Evolutionary conservation across 768 basidiomycete species (phyloP), one percentile per base, ranked within the genome.

Genomic region (Amanita pseudoporphyria): DNA sequence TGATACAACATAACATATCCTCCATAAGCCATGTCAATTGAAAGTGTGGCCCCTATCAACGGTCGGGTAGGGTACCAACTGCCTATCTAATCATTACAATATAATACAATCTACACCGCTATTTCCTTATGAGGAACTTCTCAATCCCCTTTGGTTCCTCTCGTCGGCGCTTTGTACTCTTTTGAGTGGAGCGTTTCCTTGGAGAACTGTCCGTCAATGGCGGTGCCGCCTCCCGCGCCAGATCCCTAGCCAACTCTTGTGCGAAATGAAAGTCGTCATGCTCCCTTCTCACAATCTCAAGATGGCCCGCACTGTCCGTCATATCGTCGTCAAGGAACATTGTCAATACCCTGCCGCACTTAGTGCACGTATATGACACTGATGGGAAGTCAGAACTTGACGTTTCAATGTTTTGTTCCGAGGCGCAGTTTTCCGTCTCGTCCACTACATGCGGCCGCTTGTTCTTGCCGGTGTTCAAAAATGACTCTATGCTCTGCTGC

Each of bases 221-320:
- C 42, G 31, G 30, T 32, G 41, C 35, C 5, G 51, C 39, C 33
- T 55, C 33, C n/a, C 12, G 37, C 58, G 41, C 60, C 62, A 45
- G 65, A 51, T 71, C 68, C 21, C 73, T 73, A 18, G 82, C 75
- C 45, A 97, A 61, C 49, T 89, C 84, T 57, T 82, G 73, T 1
- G 94, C 93, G 56, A 91, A 81, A 63, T 97, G 94, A 63, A 80
- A 96, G 65, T 96, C 94, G 31, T 79, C 74, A 57, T 97, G 94
- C 60, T 96, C 94, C 63, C 75, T 56, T 47, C 70, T 71, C 49
- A 78, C 59, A 52, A 64, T 64, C 5, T 63, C 67, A 32, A 83
- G 56, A 16, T 58, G 69, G 57, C 58, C 59, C 50, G 64, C 61
- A 54, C 66, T 68, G 1, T 18, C 24, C 13, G 6, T 32, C 21